Evolutionary conservation across 257 asterid species (phyloP).

Genomic region (Asclepias syriaca): DNA sequence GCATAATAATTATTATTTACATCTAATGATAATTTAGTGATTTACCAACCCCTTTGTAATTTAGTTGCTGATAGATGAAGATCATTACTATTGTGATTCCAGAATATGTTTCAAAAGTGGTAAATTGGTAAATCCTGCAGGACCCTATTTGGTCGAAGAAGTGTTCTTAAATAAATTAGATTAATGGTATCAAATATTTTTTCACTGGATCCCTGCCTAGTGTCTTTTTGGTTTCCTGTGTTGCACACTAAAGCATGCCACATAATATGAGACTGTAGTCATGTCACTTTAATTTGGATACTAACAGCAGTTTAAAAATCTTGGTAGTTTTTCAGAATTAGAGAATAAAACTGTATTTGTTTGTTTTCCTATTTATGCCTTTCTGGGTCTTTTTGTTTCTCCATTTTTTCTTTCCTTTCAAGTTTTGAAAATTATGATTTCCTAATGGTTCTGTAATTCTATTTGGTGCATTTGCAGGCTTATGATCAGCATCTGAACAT

Average conservation of each 20-base stretch:
- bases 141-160: neutral
- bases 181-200: neutral
- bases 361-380: neutral
- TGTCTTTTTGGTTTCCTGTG: neutral
- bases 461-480: conserved; percentile 47
- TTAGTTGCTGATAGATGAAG: neutral
- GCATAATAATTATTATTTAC: neutral
- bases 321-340: neutral
- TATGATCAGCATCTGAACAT: conserved; percentile 98
- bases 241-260: neutral
- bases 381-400: neutral
- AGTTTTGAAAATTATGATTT: neutral
- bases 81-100: too few relatives aligned
- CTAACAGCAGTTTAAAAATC: neutral
- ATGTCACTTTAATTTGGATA: neutral
- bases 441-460: neutral
- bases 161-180: neutral
- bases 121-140: neutral
- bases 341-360: neutral
- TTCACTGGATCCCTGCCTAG: neutral
- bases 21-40: neutral
- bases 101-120: neutral
- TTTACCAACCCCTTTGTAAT: neutral
- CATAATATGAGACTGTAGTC: neutral
- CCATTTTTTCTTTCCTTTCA: neutral